Percentiles rank a stretch among this genome's conserved stretches.
Conservation (phyloP, 2,329 filamentous ascomycete genomes). For the Alternaria gansuensis region DNA sequence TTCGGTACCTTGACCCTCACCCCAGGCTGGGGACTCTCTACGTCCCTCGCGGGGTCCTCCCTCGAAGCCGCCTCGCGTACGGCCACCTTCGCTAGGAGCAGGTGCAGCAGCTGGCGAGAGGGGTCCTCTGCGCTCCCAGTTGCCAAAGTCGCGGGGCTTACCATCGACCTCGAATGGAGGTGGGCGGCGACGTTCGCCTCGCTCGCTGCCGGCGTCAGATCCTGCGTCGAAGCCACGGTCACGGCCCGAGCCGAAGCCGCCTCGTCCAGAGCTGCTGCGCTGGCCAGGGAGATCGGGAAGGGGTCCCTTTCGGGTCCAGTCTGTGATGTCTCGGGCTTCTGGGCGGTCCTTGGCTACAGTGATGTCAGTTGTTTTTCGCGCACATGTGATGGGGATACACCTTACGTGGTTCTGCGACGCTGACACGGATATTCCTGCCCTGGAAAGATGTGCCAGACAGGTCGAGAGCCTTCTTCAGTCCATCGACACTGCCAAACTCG, state of each 20-base stretch:
- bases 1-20: slow-evolving; percentile 72
- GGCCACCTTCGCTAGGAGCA: slow-evolving; percentile 64
- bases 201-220: slow-evolving; percentile 67
- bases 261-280: slow-evolving; percentile 63
- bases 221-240: slow-evolving; percentile 61
- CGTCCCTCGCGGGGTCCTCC: slow-evolving; percentile 50
- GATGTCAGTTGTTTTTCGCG: slow-evolving; percentile 26
- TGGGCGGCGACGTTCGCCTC: slow-evolving; percentile 71
- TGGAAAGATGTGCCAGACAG: slow-evolving; percentile 85
- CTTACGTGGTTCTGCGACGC: slow-evolving; percentile 97
- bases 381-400: slow-evolving; percentile 32
- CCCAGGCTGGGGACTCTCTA: slow-evolving; percentile 75
- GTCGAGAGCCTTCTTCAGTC: slow-evolving; percentile 87
- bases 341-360: slow-evolving; percentile 81
- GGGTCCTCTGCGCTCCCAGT: slow-evolving; percentile 95
- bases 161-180: slow-evolving; percentile 74
- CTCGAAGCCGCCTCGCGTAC: slow-evolving; percentile 65
- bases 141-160: slow-evolving; percentile 80
- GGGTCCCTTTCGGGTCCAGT: slow-evolving; percentile 94
- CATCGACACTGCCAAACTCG: slow-evolving; percentile 87
- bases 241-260: slow-evolving; percentile 53
- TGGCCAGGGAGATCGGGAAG: slow-evolving; percentile 74
- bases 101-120: slow-evolving; percentile 72
- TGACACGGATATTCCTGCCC: slow-evolving; percentile 89
- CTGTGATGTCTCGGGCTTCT: slow-evolving; percentile 81